Evolutionary conservation across 1,139 yeast species (phyloP).

Genomic region (Geotrichum aggregatum): DNA sequence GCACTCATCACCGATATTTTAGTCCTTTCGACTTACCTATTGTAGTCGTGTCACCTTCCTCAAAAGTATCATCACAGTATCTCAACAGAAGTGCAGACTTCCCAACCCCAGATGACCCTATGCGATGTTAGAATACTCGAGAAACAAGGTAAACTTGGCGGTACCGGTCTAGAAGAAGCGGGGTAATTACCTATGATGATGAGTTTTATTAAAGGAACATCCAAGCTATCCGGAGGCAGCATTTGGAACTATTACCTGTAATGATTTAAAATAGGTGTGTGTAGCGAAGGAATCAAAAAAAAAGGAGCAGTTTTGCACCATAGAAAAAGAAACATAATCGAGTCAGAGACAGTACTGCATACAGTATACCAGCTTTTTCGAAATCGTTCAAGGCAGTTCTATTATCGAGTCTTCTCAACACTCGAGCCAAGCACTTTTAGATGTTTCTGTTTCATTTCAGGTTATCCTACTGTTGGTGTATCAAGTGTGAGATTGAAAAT

Average conservation of each 20-base stretch:
- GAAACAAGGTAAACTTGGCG: neutral
- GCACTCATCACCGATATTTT: neutral
- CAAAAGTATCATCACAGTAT: conserved; percentile 20
- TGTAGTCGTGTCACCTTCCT: conserved; percentile 18
- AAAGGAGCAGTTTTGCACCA: neutral
- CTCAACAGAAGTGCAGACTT: conserved; percentile 19
- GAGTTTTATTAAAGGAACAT: conserved; percentile 17
- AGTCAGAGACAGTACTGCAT: no score
- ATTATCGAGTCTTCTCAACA: no score
- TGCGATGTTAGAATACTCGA: neutral
- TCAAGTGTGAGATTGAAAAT: no score
- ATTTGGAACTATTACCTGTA: neutral
- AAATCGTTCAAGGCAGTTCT: no score
- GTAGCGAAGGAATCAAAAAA: neutral
- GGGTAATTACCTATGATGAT: conserved; percentile 17
- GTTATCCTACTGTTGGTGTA: no score
- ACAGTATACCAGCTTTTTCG: no score
- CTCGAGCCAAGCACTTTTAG: no score
- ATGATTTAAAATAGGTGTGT: neutral
- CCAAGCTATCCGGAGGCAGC: conserved; percentile 18
- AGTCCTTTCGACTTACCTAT: conserved; percentile 12
- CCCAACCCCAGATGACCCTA: conserved; percentile 21
- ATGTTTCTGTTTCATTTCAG: no score
- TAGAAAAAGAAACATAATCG: neutral
- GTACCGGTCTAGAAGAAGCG: neutral